Evolutionary conservation across 352 stramenopile species (phyloP), one percentile per base, ranked within the genome.

Genomic region (Phytophthora multivora): DNA sequence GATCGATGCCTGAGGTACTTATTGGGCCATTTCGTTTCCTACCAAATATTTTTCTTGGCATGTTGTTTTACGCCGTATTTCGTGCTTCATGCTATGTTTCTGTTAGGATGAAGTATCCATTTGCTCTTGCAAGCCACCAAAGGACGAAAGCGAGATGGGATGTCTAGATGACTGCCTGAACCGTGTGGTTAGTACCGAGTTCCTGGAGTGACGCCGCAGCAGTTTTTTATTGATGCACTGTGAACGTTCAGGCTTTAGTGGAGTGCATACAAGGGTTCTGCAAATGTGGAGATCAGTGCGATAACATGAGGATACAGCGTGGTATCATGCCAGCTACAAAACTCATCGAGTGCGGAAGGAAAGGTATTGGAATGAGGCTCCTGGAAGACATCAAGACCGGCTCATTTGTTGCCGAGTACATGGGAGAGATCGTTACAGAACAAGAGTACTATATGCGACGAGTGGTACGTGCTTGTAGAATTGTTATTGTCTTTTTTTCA

Each of bases 361-460:
- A 92, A 63, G 85, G 85, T 0, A 69, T 94, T 8, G 85, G 85
- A 19, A 62, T 93, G 50, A 66, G 58, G 19, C 38, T 77, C 21
- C 33, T 71, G 19, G 73, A 89, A 61, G 54, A 83, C 25, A 77
- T 94, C 35, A 74, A 75, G 26, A 62, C 69, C 3, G 76, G 79
- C 23, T 76, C 86, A 4, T 93, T 92, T 26, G 79, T 95, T 13
- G 83, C 72, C 23, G 86, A 95, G 63, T 95, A 95, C 47, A 85
- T 90, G 73, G 86, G 86, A 52, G 85, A 94, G 52, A 91, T 94
- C 42, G 81, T 93, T 45, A 92, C 85, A 1, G 83, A 94, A 69
- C 77, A 87, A 53, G 85, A 94, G 67, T 94, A 92, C 47, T 80
- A 90, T 51, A 78, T 90, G 60, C 76, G 85, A 43, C 76, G 82